Evolutionary conservation across 169 alveolate genomes (phyloP).

Genomic region (Theileria annulata): DNA sequence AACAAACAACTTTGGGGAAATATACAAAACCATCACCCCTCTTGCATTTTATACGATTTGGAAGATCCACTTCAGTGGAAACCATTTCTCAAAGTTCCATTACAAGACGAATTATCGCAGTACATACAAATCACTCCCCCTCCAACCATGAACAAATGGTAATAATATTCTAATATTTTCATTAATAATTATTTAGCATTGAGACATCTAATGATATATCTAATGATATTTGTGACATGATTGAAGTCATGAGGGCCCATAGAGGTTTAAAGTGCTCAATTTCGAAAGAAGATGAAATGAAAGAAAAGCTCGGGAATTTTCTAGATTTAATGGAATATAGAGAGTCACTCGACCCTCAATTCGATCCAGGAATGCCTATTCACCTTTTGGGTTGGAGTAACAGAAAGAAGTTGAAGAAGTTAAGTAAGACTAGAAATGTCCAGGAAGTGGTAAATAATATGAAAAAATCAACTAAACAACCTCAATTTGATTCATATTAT

Average conservation of each 20-base stretch:
- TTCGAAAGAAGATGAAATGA: constrained; percentile 63
- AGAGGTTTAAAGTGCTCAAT: constrained; percentile 43
- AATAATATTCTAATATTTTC: background rate
- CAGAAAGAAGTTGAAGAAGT: constrained; percentile 45
- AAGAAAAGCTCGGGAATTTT: constrained; percentile 52
- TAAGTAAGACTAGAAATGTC: constrained; percentile 5
- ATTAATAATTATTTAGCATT: constrained; percentile 16
- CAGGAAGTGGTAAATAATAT: constrained; percentile 3
- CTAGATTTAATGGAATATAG: constrained; percentile 70
- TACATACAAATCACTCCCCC: constrained; percentile 66
- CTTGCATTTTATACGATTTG: constrained; percentile 81
- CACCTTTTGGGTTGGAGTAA: constrained; percentile 75
- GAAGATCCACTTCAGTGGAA: constrained; percentile 77
- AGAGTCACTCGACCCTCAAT: constrained; percentile 66
- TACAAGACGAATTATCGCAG: constrained; percentile 32
- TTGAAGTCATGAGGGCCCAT: constrained; percentile 61
- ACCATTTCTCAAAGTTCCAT: constrained; percentile 73
- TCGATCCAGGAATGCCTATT: constrained; percentile 78
- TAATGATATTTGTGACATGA: constrained; percentile 54
- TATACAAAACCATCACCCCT: constrained; percentile 84
- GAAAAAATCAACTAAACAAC: constrained; percentile 55
- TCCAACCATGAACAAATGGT: constrained; percentile 19
- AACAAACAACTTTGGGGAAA: constrained; percentile 85
- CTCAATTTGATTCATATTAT: constrained; percentile 44
- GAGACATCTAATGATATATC: constrained; percentile 37